Evolutionary conservation across 768 basidiomycete genomes (phyloP).

Genomic region (Leucocoprinus leucothites): DNA sequence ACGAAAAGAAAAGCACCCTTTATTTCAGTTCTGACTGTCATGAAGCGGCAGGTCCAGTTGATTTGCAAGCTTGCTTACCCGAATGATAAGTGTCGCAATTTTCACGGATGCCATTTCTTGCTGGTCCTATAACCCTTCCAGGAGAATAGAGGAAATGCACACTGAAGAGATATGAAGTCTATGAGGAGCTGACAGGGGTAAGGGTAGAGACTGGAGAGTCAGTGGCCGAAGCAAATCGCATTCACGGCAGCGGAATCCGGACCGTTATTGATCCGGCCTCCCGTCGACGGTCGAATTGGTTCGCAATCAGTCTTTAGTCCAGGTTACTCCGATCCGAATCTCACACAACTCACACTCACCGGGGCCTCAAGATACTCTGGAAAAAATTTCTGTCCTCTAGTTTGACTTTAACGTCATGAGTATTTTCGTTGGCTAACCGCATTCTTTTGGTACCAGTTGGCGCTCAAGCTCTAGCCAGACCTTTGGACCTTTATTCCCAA

Average conservation of each 20-base stretch:
- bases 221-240: neutral
- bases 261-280: neutral
- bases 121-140: neutral
- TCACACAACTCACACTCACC: neutral
- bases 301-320: neutral
- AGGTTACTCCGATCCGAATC: too few relatives aligned
- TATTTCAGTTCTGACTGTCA: conserved; percentile 11
- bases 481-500: neutral
- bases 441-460: too few relatives aligned
- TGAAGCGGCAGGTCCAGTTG: neutral
- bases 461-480: neutral
- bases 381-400: conserved; percentile 4
- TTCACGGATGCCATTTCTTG: conserved; percentile 14
- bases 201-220: neutral
- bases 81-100: conserved; percentile 12
- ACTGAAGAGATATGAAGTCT: neutral
- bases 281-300: neutral
- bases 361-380: neutral
- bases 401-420: neutral
- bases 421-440: too few relatives aligned
- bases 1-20: conserved; percentile 4
- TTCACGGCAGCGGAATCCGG: neutral
- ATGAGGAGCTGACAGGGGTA: too few relatives aligned
- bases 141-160: neutral
- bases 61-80: conserved; percentile 2